A percentile compares a stretch with the other conserved stretches of the same genome.
Evolutionary conservation across 352 stramenopile genomes (phyloP).

Genomic region (Pythium rhizo-oryzae): DNA sequence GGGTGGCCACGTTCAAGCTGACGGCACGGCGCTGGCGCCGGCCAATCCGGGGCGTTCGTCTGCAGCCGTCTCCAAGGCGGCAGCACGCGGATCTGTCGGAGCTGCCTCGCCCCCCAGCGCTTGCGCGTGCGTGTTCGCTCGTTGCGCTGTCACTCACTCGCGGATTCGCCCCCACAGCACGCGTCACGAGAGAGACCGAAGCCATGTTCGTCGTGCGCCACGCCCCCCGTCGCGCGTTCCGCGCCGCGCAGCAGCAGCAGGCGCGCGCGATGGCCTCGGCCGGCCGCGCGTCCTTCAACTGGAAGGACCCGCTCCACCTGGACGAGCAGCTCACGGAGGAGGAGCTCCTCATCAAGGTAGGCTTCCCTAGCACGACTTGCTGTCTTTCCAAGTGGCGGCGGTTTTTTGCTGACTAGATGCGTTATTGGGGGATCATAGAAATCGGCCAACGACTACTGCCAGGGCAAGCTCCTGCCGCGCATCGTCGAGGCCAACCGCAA

Average conservation of each 20-base stretch:
- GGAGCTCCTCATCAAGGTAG: slow-evolving; percentile 90
- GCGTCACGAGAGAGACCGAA: neutral
- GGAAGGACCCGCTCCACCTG: slow-evolving; percentile 81
- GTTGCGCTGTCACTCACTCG: slow-evolving; percentile 12
- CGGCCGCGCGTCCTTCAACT: slow-evolving; percentile 67
- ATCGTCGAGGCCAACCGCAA: slow-evolving; percentile 96
- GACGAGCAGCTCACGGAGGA: slow-evolving; percentile 88
- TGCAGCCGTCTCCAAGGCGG: slow-evolving; percentile 17
- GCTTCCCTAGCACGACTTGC: no score
- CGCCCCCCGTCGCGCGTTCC: slow-evolving; percentile 28
- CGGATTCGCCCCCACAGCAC: slow-evolving; percentile 12
- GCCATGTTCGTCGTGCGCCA: slow-evolving; percentile 38
- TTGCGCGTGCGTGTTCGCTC: slow-evolving; percentile 11
- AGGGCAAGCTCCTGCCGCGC: slow-evolving; percentile 92
- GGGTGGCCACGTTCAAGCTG: slow-evolving; percentile 1
- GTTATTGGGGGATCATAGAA: slow-evolving; percentile 53
- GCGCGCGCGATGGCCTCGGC: slow-evolving; percentile 40
- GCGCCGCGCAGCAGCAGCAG: slow-evolving; percentile 24
- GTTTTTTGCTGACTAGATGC: neutral
- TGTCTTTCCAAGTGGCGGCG: no score
- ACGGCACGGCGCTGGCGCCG: slow-evolving; percentile 4
- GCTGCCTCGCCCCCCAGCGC: neutral
- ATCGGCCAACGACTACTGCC: slow-evolving; percentile 93
- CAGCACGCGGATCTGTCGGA: no score
- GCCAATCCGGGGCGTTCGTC: slow-evolving; percentile 27